A percentile compares a stretch with the other conserved stretches of the same genome.
Evolutionary conservation across 1,284 basidiomycete species (phyloP).

Genomic region (Kalmanozyma brasiliensis): DNA sequence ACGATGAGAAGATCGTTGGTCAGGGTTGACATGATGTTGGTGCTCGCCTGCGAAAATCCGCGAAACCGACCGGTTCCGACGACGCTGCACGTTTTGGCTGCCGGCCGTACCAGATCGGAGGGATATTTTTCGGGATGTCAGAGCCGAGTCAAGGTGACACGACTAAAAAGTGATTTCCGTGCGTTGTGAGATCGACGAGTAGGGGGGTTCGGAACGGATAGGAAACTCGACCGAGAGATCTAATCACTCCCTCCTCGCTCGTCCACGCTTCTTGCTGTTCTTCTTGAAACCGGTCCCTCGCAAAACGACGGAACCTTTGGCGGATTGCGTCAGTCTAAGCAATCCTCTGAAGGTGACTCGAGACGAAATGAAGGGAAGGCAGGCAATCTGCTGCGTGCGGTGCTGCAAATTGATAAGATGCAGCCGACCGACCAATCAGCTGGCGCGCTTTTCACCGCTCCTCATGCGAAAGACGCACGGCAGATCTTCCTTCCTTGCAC

Average conservation of each 20-base stretch:
- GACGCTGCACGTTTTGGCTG: constrained; percentile 5
- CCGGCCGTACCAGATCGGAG: constrained; percentile 11
- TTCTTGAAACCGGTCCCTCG: constrained; percentile 8
- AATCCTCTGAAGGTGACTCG: constrained; percentile 16
- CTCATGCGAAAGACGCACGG: no score
- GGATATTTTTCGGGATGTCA: neutral
- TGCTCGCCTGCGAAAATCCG: no score
- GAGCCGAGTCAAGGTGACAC: neutral
- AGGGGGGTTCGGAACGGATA: constrained; percentile 27
- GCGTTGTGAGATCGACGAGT: neutral
- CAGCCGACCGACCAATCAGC: no score
- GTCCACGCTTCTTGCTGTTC: constrained; percentile 1
- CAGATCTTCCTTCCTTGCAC: no score
- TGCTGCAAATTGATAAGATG: constrained; percentile 23
- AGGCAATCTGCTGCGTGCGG: neutral
- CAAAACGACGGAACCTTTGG: neutral
- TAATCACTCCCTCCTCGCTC: constrained; percentile 19
- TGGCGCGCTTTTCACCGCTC: no score
- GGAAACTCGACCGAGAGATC: constrained; percentile 44
- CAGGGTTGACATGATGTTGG: constrained; percentile 1
- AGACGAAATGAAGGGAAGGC: no score
- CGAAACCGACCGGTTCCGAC: constrained; percentile 44
- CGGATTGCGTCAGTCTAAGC: constrained; percentile 31
- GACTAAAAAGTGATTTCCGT: neutral
- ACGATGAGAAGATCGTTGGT: constrained; percentile 1